Percentiles rank a stretch among this genome's conserved stretches.
Conservation (phyloP, 1,139 yeast genomes). For the Kluyveromyces sp. region DNA sequence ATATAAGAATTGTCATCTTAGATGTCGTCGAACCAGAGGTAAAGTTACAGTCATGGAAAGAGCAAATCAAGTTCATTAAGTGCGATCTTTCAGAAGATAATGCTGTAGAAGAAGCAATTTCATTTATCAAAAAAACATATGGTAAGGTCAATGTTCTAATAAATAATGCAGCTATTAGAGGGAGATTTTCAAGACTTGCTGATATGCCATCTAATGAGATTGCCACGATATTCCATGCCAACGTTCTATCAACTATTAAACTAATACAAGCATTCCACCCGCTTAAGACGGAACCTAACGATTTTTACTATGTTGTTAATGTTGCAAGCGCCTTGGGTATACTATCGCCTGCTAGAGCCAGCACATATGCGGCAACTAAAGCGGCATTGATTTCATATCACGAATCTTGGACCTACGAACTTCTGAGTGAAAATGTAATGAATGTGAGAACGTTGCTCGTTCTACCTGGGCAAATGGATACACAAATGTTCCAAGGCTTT, state of each 20-base stretch:
- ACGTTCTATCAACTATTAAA: conserved; percentile 49
- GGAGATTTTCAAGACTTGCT: conserved; percentile 36
- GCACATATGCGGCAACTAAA: conserved; percentile 60
- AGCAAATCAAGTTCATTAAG: conserved; percentile 29
- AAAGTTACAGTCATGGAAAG: conserved; percentile 4
- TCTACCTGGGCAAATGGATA: conserved; percentile 60
- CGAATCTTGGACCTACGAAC: conserved; percentile 51
- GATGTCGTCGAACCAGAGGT: conserved; percentile 38
- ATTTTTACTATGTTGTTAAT: conserved; percentile 48
- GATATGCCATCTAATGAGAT: conserved; percentile 33
- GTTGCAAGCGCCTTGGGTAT: conserved; percentile 65
- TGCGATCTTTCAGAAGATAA: conserved; percentile 47
- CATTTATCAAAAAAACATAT: conserved; percentile 28
- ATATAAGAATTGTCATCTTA: conserved; percentile 38
- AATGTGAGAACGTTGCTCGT: conserved; percentile 43
- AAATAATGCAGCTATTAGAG: conserved; percentile 72
- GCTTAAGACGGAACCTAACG: conserved; percentile 11
- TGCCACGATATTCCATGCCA: conserved; percentile 41
- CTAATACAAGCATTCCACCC: conserved; percentile 38
- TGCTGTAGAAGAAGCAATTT: conserved; percentile 29
- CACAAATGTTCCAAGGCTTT: conserved; percentile 57
- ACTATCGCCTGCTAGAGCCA: conserved; percentile 60
- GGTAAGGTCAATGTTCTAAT: conserved; percentile 46
- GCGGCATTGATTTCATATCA: conserved; percentile 53
- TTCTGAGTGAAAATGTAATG: conserved; percentile 18